These are phyloP conservation scores for Podospora conica DNA, from an alignment of 495 filamentous ascomycete species.

Conservation along the genomic window DNA sequence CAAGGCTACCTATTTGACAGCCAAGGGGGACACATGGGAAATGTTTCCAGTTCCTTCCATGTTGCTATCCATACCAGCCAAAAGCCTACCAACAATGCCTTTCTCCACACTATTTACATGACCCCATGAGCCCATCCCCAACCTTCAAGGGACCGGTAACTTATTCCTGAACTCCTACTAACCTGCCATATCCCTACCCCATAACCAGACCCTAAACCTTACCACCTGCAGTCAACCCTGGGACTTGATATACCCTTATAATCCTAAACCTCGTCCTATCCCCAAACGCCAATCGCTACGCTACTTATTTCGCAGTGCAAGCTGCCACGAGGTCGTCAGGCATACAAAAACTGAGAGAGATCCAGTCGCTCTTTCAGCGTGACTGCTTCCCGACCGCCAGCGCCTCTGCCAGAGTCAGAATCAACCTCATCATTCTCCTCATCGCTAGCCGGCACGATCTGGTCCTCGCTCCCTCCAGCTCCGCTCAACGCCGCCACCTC, in stretches of 20 bases:
- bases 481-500: conserved; percentile 35
- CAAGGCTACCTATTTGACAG: too few species aligned
- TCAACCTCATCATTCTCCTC: conserved; percentile 46
- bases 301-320: not conserved
- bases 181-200: not conserved
- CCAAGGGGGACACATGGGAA: not conserved
- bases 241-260: not conserved
- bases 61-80: not conserved
- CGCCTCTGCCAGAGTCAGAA: conserved; percentile 13
- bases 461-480: conserved; percentile 66
- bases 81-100: not conserved
- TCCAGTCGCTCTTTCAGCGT: conserved; percentile 32
- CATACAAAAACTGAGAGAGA: conserved; percentile 51
- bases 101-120: not conserved
- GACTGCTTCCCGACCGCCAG: not conserved
- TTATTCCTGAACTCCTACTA: not conserved
- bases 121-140: not conserved
- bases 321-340: conserved; percentile 15
- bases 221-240: not conserved
- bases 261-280: not conserved
- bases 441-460: conserved; percentile 65
- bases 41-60: not conserved
- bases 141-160: not conserved
- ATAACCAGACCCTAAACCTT: not conserved
- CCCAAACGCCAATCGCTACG: not conserved